Percentiles rank a stretch among this genome's conserved stretches.
phyloP scores from a whole-genome alignment of 345 rosid genomes.

The Anacardium occidentale region DNA sequence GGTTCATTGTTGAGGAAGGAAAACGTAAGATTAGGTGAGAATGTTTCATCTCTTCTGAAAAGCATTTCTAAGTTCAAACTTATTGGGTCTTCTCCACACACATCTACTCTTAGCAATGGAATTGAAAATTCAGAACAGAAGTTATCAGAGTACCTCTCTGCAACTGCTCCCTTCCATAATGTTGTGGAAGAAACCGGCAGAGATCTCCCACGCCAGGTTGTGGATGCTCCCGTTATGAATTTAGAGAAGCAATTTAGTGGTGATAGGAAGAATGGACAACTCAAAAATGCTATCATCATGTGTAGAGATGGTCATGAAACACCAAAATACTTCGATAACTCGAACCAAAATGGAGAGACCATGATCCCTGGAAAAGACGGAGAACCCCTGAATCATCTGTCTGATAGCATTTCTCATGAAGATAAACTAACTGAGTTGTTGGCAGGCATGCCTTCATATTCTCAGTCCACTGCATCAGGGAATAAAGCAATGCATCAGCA shows the following conservation, averaged over 20 bases:
- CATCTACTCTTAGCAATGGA: constrained; percentile 44
- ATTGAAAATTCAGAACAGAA: constrained; percentile 48
- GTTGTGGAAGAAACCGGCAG: constrained; percentile 29
- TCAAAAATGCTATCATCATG: constrained; percentile 11
- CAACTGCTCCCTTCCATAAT: constrained; percentile 31
- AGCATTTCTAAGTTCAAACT: constrained; percentile 44
- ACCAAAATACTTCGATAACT: constrained; percentile 19
- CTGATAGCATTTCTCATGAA: constrained; percentile 19
- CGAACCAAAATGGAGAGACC: constrained; percentile 28
- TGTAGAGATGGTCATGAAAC: constrained; percentile 21
- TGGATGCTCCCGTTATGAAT: constrained; percentile 35
- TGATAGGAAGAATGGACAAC: constrained; percentile 26
- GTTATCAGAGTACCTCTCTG: constrained; percentile 35
- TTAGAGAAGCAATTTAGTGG: constrained; percentile 33
- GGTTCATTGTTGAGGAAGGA: constrained; percentile 43
- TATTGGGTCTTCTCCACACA: constrained; percentile 42
- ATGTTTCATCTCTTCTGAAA: constrained; percentile 39
- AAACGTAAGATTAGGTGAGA: constrained; percentile 35
- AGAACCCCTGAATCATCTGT: constrained; percentile 21
- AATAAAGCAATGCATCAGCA: constrained; percentile 29
- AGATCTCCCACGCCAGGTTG: constrained; percentile 14
- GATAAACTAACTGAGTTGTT: constrained; percentile 27
- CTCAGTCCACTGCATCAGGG: constrained; percentile 19
- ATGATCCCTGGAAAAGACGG: constrained; percentile 12
- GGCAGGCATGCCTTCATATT: constrained; percentile 28